phyloP scores from a whole-genome alignment of 495 filamentous ascomycete genomes.

The Achaetomiella virescens region DNA sequence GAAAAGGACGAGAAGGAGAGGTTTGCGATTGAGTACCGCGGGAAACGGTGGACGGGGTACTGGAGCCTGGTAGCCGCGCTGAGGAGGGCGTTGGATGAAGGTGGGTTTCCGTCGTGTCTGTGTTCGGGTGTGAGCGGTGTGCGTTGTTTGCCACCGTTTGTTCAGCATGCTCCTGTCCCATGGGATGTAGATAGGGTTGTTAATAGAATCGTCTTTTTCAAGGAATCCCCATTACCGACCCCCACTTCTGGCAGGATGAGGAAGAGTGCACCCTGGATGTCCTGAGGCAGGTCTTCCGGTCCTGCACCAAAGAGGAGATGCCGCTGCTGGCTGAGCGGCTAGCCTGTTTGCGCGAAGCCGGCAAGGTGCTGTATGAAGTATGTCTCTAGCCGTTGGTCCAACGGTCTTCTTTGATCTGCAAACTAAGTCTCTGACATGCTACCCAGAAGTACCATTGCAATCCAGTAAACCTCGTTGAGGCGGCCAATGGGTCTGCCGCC shows the following conservation, averaged over 20 bases:
- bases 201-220: neutral
- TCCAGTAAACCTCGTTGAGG: slow-evolving; percentile 66
- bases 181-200: neutral
- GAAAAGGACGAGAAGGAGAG: slow-evolving; percentile 54
- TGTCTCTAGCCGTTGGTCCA: slow-evolving; percentile 15
- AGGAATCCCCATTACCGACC: slow-evolving; percentile 85
- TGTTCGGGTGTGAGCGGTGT: too few species aligned
- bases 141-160: slow-evolving; percentile 3
- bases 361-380: slow-evolving; percentile 78
- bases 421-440: slow-evolving; percentile 10
- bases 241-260: slow-evolving; percentile 79
- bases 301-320: slow-evolving; percentile 77
- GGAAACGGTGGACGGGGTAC: slow-evolving; percentile 83
- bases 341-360: slow-evolving; percentile 76
- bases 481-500: slow-evolving; percentile 73
- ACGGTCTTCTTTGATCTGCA: neutral
- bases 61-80: slow-evolving; percentile 88
- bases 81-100: slow-evolving; percentile 84
- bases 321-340: slow-evolving; percentile 76
- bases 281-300: slow-evolving; percentile 75
- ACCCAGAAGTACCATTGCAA: slow-evolving; percentile 70
- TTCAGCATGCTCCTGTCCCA: neutral
- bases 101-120: slow-evolving; percentile 36
- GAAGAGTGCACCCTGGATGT: slow-evolving; percentile 68
- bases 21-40: slow-evolving; percentile 75